phyloP scores from a whole-genome alignment of 768 basidiomycete genomes.

The Porpolomopsis calyptriformis region DNA sequence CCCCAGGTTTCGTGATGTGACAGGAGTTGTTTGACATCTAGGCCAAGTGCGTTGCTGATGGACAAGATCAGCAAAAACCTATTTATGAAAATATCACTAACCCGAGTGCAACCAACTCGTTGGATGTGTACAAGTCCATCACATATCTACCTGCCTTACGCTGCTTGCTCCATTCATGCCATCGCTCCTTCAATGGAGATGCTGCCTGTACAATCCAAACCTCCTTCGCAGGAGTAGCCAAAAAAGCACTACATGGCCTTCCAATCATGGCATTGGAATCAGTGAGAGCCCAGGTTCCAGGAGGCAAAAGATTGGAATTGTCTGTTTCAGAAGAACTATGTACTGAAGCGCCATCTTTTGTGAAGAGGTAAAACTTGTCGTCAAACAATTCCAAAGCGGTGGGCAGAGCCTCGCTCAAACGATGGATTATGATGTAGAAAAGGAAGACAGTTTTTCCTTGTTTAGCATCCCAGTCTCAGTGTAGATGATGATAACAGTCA shows the following conservation, averaged over 20 bases:
- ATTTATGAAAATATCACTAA: not conserved
- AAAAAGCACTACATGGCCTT: not conserved
- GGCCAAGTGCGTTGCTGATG: not conserved
- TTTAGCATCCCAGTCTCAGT: not conserved
- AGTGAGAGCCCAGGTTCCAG: slow-evolving; percentile 4
- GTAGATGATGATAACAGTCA: not conserved
- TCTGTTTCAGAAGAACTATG: not conserved
- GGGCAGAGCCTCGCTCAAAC: slow-evolving; percentile 1
- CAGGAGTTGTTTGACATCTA: not conserved
- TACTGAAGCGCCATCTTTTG: not conserved
- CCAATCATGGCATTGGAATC: not conserved
- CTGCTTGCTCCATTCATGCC: not conserved
- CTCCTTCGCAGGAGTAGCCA: not conserved
- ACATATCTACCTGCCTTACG: not conserved
- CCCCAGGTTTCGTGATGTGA: not conserved
- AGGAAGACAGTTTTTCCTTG: not conserved
- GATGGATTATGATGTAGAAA: not conserved
- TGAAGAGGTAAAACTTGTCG: slow-evolving; percentile 6
- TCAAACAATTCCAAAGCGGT: slow-evolving; percentile 1
- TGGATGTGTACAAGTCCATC: not conserved
- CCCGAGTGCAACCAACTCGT: not conserved
- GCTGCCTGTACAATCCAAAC: not conserved
- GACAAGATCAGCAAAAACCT: not conserved
- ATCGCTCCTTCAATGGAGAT: not conserved
- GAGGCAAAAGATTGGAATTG: not conserved